Evolutionary conservation across 176 grass and related monocot genomes (phyloP), one percentile per base, ranked within the genome.

Genomic region (Poa annua): DNA sequence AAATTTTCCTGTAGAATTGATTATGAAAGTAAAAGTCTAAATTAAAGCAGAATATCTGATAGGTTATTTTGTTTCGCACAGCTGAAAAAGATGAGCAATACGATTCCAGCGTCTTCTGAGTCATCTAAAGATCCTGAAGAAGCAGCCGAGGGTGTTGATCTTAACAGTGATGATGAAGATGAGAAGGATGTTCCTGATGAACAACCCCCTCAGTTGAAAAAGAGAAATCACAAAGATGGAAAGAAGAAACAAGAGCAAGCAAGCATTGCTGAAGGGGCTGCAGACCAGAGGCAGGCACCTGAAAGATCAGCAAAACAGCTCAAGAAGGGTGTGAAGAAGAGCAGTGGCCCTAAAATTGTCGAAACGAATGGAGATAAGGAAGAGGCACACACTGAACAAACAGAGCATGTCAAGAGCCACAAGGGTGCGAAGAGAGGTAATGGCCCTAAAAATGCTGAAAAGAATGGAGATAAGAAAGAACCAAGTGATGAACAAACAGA

Each of bases 81-180:
- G 96, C 87, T 98, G 68, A 98, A 98, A 76, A 98, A 98, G 82
- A 42, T 98, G 4, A 98, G 92, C 84, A 98, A 98, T 88, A 89
- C 84, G 33, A 90, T 90, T 38, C 88, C 85, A 48, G 68, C 11
- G 20, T 51, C 85, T 2, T 82, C 90, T 5, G 80, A 91, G 53
- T 35, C 85, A 25, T 79, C 87, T 69, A 88, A 86, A 85, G 72
- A 71, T 5, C 60, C 81, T 25, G 80, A 86, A 81, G 80, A 64
- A 57, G 84, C 78, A 83, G 79, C 49, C 22, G 84, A 85, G 60
- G 79, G 75, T 14, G 80, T 54, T 79, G 86, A 83, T 56, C 14
- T 17, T 82, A 80, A 71, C 33, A 47, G 25, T 3, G 66, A 83
- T 55, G 83, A 61, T 41, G 66, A 94, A 72, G 83, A 85, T 60